phyloP scores from a whole-genome alignment of 2,329 filamentous ascomycete species.

The Verticillium nubilum region DNA sequence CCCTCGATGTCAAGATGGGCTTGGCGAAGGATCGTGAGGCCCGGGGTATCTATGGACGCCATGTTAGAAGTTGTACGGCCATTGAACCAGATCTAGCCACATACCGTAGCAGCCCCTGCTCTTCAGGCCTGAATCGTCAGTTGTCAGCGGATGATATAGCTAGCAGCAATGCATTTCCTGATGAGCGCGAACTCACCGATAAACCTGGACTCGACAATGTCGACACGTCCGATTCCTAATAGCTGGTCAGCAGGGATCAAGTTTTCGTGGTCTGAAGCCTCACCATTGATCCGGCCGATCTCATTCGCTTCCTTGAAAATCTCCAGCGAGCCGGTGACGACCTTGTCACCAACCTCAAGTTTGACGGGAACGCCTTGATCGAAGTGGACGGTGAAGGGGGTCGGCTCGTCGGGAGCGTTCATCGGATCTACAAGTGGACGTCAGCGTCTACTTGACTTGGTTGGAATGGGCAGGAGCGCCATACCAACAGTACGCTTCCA shows the following conservation, averaged over 20 bases:
- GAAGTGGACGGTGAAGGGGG: slow-evolving; percentile 61
- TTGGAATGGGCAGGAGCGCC: too few species aligned
- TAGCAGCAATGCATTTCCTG: too few species aligned
- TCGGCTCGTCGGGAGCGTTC: slow-evolving; percentile 57
- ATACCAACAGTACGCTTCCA: slow-evolving; percentile 54
- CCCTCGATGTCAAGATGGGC: slow-evolving; percentile 46
- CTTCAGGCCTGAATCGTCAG: too few species aligned
- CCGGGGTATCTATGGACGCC: too few species aligned
- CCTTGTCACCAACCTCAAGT: slow-evolving; percentile 50
- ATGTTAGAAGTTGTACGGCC: too few species aligned
- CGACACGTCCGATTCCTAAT: slow-evolving; percentile 67
- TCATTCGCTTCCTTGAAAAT: slow-evolving; percentile 60
- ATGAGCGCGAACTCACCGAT: too few species aligned
- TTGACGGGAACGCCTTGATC: slow-evolving; percentile 63
- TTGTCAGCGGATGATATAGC: too few species aligned
- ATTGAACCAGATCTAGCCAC: too few species aligned
- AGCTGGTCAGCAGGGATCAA: too few species aligned
- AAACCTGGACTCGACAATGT: slow-evolving; percentile 47
- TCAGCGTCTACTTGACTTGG: too few species aligned
- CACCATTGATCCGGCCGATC: slow-evolving; percentile 58
- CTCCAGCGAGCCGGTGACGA: slow-evolving; percentile 57
- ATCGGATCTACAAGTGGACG: too few species aligned
- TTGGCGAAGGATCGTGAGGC: slow-evolving; percentile 18
- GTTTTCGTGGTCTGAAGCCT: too few species aligned
- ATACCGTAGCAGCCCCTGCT: slow-evolving; percentile 52